Evolutionary conservation across 371 early-diverging fungal species (phyloP).

Genomic region (Mucor plumbeus): DNA sequence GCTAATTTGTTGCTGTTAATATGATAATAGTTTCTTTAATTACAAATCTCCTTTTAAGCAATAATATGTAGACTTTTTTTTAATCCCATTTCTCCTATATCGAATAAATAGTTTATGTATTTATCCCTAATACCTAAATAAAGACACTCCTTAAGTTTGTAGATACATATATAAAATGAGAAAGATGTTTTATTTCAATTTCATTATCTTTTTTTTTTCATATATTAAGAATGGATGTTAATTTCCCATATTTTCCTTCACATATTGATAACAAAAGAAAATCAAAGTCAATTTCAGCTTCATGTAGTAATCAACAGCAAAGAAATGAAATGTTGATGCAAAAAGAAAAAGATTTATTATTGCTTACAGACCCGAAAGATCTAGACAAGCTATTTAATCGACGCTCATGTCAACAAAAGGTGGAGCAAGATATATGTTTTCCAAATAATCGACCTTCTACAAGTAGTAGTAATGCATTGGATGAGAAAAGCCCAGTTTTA

Average conservation of each 20-base stretch:
- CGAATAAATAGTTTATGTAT: background rate
- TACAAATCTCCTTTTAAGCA: no score
- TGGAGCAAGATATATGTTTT: conserved; percentile 31
- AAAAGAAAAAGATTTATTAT: conserved; percentile 13
- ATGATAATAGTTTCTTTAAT: no score
- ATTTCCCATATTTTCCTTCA: background rate
- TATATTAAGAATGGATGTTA: background rate
- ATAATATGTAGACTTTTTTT: no score
- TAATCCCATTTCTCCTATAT: no score
- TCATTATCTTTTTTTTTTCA: background rate
- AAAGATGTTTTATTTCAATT: background rate
- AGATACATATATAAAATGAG: background rate
- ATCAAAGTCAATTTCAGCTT: background rate
- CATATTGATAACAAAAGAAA: background rate
- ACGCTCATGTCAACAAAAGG: conserved; percentile 13
- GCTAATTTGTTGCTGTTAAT: no score
- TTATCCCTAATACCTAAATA: background rate
- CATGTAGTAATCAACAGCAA: conserved; percentile 2
- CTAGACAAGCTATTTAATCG: conserved; percentile 33
- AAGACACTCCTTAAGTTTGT: background rate
- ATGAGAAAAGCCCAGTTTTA: background rate
- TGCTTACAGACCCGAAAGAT: conserved; percentile 22
- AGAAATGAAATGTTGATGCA: conserved; percentile 1
- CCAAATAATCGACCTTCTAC: conserved; percentile 18
- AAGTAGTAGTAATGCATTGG: conserved; percentile 11